These are phyloP conservation scores for Trichoderma koningiopsis DNA, from an alignment of 2,329 filamentous ascomycete genomes.

Conservation along the genomic window DNA sequence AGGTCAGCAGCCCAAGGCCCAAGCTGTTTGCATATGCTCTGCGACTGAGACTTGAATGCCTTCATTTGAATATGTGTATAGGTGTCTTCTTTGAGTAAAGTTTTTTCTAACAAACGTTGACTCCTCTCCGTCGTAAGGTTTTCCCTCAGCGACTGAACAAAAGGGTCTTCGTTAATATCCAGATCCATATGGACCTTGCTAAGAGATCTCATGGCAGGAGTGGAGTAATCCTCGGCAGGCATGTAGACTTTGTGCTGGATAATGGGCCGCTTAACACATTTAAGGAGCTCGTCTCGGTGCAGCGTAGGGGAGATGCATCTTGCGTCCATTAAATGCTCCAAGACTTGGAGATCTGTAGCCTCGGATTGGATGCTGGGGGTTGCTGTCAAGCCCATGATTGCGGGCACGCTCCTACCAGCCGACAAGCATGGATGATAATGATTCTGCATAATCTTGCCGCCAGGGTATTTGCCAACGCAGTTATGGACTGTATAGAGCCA, in stretches of 20 bases:
- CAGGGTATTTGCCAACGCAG: constrained; percentile 64
- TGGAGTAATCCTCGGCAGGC: constrained; percentile 28
- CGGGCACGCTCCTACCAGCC: constrained; percentile 52
- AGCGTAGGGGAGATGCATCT: constrained; percentile 67
- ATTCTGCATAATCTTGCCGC: constrained; percentile 70
- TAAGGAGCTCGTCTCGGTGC: constrained; percentile 70
- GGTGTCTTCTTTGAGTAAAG: constrained; percentile 50
- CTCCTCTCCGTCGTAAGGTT: constrained; percentile 48
- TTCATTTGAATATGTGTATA: constrained; percentile 58
- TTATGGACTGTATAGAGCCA: constrained; percentile 64
- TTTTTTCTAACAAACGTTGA: constrained; percentile 41
- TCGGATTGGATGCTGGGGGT: constrained; percentile 70
- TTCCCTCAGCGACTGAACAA: constrained; percentile 50
- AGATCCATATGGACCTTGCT: constrained; percentile 45
- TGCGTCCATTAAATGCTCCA: constrained; percentile 73
- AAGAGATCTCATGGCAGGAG: constrained; percentile 49
- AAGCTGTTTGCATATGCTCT: constrained; percentile 57
- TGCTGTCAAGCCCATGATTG: constrained; percentile 77
- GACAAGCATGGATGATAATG: constrained; percentile 63
- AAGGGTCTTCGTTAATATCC: constrained; percentile 64
- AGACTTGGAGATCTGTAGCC: constrained; percentile 54
- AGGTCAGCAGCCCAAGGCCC: constrained; percentile 70
- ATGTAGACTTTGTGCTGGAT: constrained; percentile 46
- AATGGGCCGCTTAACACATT: constrained; percentile 66
- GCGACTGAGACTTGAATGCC: constrained; percentile 53